Evolutionary conservation across 2,329 filamentous ascomycete species (phyloP).

Genomic region (Drechslerella dactyloides): DNA sequence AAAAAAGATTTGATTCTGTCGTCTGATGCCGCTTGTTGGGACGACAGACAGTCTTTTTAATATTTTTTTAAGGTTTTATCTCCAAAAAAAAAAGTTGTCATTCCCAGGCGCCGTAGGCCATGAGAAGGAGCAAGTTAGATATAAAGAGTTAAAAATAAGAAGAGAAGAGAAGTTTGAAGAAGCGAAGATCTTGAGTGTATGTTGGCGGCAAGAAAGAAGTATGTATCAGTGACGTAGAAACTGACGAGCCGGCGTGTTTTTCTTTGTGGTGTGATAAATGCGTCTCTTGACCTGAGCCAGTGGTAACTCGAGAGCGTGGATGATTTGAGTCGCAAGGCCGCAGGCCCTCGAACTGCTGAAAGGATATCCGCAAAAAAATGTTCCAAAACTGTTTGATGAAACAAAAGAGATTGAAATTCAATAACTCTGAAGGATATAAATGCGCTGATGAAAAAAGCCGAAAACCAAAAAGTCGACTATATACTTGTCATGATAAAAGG

Average conservation of each 20-base stretch:
- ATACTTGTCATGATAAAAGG: conserved; percentile 41
- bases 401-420: conserved; percentile 49
- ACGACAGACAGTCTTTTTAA: conserved; percentile 22
- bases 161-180: conserved; percentile 16
- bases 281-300: conserved; percentile 47
- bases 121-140: conserved; percentile 25
- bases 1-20: conserved; percentile 39
- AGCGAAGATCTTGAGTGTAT: conserved; percentile 25
- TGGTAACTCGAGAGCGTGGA: conserved; percentile 11
- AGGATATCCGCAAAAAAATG: conserved; percentile 24
- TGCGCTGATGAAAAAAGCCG: conserved; percentile 22
- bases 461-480: conserved; percentile 33
- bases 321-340: conserved; percentile 36
- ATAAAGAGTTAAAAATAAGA: conserved; percentile 5
- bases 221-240: conserved; percentile 39
- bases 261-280: conserved; percentile 30
- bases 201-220: conserved; percentile 47
- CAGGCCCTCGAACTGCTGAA: conserved; percentile 21
- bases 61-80: conserved; percentile 44
- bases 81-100: conserved; percentile 21
- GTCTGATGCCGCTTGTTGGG: conserved; percentile 28
- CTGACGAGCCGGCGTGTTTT: conserved; percentile 50
- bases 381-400: conserved; percentile 33
- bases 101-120: background rate
- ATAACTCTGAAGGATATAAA: conserved; percentile 6